phyloP scores from a whole-genome alignment of 2,329 filamentous ascomycete genomes.

The Ophiostoma pallidulum region DNA sequence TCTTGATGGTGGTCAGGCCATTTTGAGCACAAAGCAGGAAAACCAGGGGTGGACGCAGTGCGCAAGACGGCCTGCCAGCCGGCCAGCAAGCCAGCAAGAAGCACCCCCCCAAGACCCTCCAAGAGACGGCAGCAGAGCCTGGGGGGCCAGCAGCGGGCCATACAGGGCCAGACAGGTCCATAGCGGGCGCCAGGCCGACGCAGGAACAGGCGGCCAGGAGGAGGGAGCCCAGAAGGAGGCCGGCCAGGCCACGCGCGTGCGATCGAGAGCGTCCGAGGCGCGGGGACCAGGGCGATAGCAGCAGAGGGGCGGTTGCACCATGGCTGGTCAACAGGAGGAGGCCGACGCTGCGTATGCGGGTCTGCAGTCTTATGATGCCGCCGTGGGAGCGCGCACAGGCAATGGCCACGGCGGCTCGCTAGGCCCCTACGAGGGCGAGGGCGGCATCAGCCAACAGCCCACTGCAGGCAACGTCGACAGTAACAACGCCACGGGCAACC shows the following conservation, averaged over 20 bases:
- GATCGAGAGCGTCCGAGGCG: too few species aligned
- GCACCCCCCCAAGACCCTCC: too few species aligned
- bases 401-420: constrained; percentile 11
- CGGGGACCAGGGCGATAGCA: too few species aligned
- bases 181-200: too few species aligned
- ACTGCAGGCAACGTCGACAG: not conserved
- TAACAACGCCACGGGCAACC: not conserved
- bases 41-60: not conserved
- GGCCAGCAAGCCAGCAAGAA: too few species aligned
- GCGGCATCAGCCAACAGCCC: constrained; percentile 10
- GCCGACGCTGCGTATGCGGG: constrained; percentile 15
- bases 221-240: too few species aligned
- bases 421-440: constrained; percentile 7
- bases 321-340: constrained; percentile 15
- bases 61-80: too few species aligned
- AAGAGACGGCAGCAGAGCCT: too few species aligned
- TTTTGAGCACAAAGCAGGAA: not conserved
- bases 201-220: too few species aligned
- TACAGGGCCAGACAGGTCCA: too few species aligned
- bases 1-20: constrained; percentile 11
- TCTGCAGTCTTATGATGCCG: constrained; percentile 15
- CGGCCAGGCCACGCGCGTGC: constrained; percentile 1
- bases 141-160: too few species aligned
- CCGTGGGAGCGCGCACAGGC: constrained; percentile 1
- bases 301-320: constrained; percentile 5